Conservation (phyloP, 2,329 filamentous ascomycete species). For the Hymenoscyphus scutula region DNA sequence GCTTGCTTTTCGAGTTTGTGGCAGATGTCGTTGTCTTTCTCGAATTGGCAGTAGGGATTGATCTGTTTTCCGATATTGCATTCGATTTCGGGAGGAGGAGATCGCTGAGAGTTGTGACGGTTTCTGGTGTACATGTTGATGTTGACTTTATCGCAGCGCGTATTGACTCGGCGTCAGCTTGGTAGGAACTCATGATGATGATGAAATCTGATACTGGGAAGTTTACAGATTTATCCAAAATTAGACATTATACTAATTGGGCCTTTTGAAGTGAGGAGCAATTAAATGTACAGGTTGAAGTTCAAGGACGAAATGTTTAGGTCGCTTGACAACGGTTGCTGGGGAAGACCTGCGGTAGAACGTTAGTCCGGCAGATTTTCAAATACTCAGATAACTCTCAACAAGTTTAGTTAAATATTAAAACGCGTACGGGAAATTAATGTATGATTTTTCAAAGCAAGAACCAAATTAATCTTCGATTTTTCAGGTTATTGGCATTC, state of each 20-base stretch:
- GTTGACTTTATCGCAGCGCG: slow-evolving; percentile 46
- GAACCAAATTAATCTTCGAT: no score
- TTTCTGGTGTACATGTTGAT: slow-evolving; percentile 48
- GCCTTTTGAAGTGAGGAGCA: slow-evolving; percentile 1
- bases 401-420: not conserved
- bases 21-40: slow-evolving; percentile 20
- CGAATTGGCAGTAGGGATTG: slow-evolving; percentile 12
- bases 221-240: slow-evolving; percentile 28
- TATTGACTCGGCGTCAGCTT: slow-evolving; percentile 45
- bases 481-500: not conserved
- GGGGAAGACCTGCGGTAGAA: not conserved
- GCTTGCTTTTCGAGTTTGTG: slow-evolving; percentile 21
- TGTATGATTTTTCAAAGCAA: no score
- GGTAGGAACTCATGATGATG: slow-evolving; percentile 41
- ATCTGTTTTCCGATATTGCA: slow-evolving; percentile 11
- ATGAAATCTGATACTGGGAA: slow-evolving; percentile 15
- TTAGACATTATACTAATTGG: slow-evolving; percentile 36
- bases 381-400: not conserved
- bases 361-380: not conserved
- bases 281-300: not conserved
- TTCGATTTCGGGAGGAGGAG: slow-evolving; percentile 42
- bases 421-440: no score
- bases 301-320: not conserved
- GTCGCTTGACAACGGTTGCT: not conserved
- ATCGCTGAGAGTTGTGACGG: slow-evolving; percentile 45